phyloP scores from a whole-genome alignment of 352 stramenopile genomes.

The Pythium utonaiense region DNA sequence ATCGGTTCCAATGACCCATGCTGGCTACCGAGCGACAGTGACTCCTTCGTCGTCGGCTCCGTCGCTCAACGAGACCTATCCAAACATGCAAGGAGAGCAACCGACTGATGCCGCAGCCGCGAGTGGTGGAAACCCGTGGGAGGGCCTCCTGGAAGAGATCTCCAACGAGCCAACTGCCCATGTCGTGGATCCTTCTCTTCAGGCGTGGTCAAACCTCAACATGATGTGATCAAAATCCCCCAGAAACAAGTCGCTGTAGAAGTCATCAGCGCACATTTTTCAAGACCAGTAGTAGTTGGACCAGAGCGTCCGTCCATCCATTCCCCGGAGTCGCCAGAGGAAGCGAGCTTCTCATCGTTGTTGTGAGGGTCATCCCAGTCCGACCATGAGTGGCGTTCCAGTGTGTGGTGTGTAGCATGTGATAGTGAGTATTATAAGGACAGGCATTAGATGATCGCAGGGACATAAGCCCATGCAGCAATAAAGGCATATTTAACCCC shows the following conservation, averaged over 20 bases:
- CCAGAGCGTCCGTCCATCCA: neutral
- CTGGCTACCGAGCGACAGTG: constrained; percentile 14
- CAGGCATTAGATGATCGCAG: neutral
- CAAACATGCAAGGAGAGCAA: constrained; percentile 7
- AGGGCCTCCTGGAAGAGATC: constrained; percentile 76
- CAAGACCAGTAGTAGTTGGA: neutral
- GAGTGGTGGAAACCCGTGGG: constrained; percentile 40
- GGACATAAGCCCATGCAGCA: neutral
- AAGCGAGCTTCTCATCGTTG: constrained; percentile 11
- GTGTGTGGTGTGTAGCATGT: neutral
- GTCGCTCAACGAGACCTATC: constrained; percentile 1
- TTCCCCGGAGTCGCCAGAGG: constrained; percentile 14
- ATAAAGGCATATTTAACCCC: constrained; percentile 11
- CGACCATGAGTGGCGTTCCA: neutral
- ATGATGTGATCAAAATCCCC: constrained; percentile 41
- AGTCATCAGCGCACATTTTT: neutral
- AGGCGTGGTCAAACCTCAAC: constrained; percentile 71
- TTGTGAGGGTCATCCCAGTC: constrained; percentile 6
- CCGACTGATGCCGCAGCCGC: neutral
- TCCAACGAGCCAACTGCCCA: constrained; percentile 35
- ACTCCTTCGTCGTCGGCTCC: constrained; percentile 2
- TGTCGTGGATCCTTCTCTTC: constrained; percentile 48
- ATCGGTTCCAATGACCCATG: constrained; percentile 7
- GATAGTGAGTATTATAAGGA: constrained; percentile 5
- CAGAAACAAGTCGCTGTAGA: neutral